Evolutionary conservation across 2,329 filamentous ascomycete species (phyloP).

Genomic region (Acarospora socialis): DNA sequence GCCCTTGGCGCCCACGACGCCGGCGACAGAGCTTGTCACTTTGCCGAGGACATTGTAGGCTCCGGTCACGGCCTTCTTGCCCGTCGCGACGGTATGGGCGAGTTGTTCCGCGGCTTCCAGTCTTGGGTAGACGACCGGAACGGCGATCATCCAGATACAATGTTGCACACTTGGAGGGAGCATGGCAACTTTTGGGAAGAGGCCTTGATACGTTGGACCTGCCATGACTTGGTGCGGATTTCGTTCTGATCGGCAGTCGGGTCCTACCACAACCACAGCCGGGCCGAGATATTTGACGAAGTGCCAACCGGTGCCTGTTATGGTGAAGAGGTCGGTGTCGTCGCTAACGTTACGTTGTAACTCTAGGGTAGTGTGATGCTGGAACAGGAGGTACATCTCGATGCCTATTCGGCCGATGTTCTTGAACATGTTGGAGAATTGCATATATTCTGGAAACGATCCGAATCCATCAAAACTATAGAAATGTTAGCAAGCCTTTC

Average conservation of each 20-base stretch:
- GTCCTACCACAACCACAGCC: constrained; percentile 74
- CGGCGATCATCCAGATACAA: constrained; percentile 89
- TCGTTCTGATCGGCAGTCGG: constrained; percentile 82
- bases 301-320: constrained; percentile 96
- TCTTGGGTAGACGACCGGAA: constrained; percentile 80
- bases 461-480: constrained; percentile 87
- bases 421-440: constrained; percentile 93
- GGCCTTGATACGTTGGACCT: constrained; percentile 88
- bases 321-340: constrained; percentile 85
- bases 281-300: constrained; percentile 95
- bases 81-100: constrained; percentile 79
- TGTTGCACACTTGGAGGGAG: constrained; percentile 89
- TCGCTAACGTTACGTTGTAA: constrained; percentile 78
- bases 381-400: constrained; percentile 96
- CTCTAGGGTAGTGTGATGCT: constrained; percentile 92
- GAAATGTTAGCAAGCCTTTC: constrained; percentile 14
- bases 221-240: constrained; percentile 87
- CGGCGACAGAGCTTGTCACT: constrained; percentile 85
- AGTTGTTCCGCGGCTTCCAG: constrained; percentile 84
- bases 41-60: constrained; percentile 94
- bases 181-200: constrained; percentile 89
- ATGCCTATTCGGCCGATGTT: constrained; percentile 92
- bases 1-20: constrained; percentile 87
- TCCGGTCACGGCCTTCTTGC: constrained; percentile 92
- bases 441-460: constrained; percentile 96